These are phyloP conservation scores for Chalaropsis ovoidea DNA, from an alignment of 2,329 filamentous ascomycete genomes.

Conservation along the genomic window DNA sequence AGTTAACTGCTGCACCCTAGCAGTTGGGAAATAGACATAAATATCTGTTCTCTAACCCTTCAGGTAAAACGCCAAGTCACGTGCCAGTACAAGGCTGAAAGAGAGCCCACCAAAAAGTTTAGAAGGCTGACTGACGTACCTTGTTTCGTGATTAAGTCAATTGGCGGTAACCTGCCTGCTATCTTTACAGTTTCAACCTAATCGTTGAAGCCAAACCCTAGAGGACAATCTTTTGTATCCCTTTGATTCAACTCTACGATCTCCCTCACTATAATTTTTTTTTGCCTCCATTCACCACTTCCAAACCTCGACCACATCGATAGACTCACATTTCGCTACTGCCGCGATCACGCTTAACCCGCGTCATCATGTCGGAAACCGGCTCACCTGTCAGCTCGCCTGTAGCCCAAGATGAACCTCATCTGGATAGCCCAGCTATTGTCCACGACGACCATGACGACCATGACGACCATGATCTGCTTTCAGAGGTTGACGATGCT, in stretches of 20 bases:
- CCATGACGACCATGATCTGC: conserved; percentile 47
- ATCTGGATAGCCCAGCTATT: neutral
- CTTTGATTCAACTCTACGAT: too few species aligned
- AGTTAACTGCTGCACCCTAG: neutral
- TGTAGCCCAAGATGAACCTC: conserved; percentile 25
- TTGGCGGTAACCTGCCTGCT: neutral
- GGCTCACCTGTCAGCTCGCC: conserved; percentile 37
- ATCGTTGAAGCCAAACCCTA: too few species aligned
- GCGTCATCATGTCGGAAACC: conserved; percentile 38
- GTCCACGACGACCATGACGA: conserved; percentile 44
- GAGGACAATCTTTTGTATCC: too few species aligned
- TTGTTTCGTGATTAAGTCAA: neutral
- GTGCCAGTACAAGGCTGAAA: conserved; percentile 16
- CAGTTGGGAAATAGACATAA: neutral
- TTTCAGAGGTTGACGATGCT: conserved; percentile 60
- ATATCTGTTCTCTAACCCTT: neutral
- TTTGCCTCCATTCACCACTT: too few species aligned
- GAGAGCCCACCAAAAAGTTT: neutral
- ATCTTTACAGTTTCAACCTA: too few species aligned
- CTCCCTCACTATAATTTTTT: too few species aligned
- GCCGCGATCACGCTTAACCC: neutral
- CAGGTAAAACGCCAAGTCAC: conserved; percentile 22
- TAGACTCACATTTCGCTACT: neutral
- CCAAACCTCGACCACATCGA: neutral
- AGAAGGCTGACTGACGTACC: neutral